Percentiles rank a stretch among this genome's conserved stretches.
Evolutionary conservation across 208 protist species (phyloP).

Genomic region (Polymyxa betae): DNA sequence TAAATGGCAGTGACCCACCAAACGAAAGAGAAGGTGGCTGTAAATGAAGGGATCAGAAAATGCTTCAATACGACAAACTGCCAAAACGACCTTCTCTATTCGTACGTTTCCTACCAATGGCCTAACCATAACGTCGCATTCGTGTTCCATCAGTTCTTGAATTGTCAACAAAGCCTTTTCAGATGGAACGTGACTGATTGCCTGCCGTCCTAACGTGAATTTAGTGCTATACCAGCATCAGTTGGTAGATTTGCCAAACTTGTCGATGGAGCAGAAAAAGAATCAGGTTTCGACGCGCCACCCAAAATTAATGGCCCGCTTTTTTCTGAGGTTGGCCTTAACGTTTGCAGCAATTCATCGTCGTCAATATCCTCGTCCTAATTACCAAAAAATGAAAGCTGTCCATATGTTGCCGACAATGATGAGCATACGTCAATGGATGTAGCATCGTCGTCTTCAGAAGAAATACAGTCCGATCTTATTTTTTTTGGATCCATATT

Average conservation of each 20-base stretch:
- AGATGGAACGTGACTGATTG: background rate
- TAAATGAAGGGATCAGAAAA: background rate
- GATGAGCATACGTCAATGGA: background rate
- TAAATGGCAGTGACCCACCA: background rate
- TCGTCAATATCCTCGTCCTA: constrained; percentile 1
- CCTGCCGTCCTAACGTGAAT: background rate
- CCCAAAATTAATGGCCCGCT: background rate
- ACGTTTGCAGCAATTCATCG: constrained; percentile 23
- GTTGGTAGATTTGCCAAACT: background rate
- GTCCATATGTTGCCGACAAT: background rate
- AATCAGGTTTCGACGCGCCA: background rate
- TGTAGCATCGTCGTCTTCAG: constrained; percentile 17
- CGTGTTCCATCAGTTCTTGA: constrained; percentile 28
- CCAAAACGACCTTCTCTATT: constrained; percentile 4
- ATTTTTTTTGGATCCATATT: background rate
- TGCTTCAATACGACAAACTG: background rate
- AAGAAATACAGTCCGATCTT: background rate
- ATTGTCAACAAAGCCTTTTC: background rate
- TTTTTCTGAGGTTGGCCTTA: background rate
- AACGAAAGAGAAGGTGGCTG: background rate
- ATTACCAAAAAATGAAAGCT: background rate
- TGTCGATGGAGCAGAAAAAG: background rate
- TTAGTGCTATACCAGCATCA: background rate
- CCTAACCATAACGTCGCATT: constrained; percentile 45
- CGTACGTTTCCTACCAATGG: constrained; percentile 29